Evolutionary conservation across 805 yeast genomes (phyloP).

Genomic region (Yamadazyma akitaensis): DNA sequence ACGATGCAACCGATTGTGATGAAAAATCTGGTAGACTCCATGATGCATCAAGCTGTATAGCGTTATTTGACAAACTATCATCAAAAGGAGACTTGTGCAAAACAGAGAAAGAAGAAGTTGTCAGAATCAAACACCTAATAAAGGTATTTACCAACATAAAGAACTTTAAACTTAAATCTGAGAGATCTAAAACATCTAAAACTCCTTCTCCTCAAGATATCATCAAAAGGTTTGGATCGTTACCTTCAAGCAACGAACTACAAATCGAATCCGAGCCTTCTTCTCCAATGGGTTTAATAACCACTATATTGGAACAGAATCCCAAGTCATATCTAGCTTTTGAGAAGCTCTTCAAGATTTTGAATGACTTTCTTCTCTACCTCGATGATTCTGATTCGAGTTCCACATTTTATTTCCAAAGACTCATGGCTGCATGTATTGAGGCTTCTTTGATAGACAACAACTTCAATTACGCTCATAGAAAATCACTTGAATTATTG

Average conservation of each 20-base stretch:
- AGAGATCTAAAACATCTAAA: conserved; percentile 30
- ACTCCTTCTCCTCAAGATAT: conserved; percentile 40
- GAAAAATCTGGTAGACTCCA: conserved; percentile 30
- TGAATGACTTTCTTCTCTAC: conserved; percentile 40
- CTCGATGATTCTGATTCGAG: conserved; percentile 21
- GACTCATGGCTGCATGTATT: conserved; percentile 50
- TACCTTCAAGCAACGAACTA: conserved; percentile 13
- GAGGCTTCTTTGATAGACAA: conserved; percentile 62
- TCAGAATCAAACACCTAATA: conserved; percentile 29
- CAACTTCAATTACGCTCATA: conserved; percentile 59
- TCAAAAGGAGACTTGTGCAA: conserved; percentile 8
- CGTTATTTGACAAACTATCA: conserved; percentile 21
- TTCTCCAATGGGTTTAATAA: conserved; percentile 35
- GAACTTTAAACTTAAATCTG: conserved; percentile 31
- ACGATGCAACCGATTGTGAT: conserved; percentile 29
- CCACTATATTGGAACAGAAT: conserved; percentile 52
- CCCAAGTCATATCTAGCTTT: conserved; percentile 46
- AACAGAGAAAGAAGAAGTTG: conserved; percentile 6
- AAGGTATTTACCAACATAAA: conserved; percentile 34
- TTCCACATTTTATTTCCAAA: conserved; percentile 23
- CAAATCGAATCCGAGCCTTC: conserved; percentile 10
- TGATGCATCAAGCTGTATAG: conserved; percentile 23
- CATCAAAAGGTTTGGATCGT: conserved; percentile 21
- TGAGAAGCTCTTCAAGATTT: conserved; percentile 38
- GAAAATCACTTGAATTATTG: conserved; percentile 37